Evolutionary conservation across 176 grass and related monocot species (phyloP), one percentile per base, ranked within the genome.

Genomic region (Alopecurus myosuroides): DNA sequence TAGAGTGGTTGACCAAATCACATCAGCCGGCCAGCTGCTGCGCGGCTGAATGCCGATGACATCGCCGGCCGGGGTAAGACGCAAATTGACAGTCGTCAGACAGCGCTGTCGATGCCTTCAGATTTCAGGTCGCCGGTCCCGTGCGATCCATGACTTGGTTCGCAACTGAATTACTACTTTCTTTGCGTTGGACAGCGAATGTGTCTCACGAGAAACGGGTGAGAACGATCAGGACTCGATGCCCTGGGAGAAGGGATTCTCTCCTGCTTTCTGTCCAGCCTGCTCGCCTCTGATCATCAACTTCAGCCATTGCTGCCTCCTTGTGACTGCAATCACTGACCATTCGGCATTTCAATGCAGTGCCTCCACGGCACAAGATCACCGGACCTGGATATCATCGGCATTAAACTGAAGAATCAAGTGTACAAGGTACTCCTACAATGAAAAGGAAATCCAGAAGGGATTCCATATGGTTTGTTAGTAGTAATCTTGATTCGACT

Each of bases 1-100:
- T 70, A 76, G 60, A 91, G 81, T 84, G 49, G 89, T 82, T 81
- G 81, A 77, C 85, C 76, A 49, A 84, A 91, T 51, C 80, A 66
- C 81, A 81, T 76, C 79, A 26, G n/a, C 77, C 5, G 3, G 49
- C 14, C 30, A 9, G 33, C 15, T 15, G 40, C n/a, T 18, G 34
- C 18, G 40, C 40, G 4, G 58, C 70, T 73, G 70, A 74, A 49
- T 26, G 67, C 53, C 14, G 42, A 7, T 9, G 85, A 5, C 65
- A 14, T 55, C 42, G n/a, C n/a, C 41, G 36, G 7, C n/a, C 20
- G 17, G 14, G 1, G 19, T 44, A 9, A 15, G 81, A 84, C 19
- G 82, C 67, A 2, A 28, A 17, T 31, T 85, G 70, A 65, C 60
- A 1, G 7, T 9, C 39, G 22, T 25, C 23, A 26, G 65, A 34